phyloP scores from a whole-genome alignment of 306 rosid species.

The Rosa multiflora region DNA sequence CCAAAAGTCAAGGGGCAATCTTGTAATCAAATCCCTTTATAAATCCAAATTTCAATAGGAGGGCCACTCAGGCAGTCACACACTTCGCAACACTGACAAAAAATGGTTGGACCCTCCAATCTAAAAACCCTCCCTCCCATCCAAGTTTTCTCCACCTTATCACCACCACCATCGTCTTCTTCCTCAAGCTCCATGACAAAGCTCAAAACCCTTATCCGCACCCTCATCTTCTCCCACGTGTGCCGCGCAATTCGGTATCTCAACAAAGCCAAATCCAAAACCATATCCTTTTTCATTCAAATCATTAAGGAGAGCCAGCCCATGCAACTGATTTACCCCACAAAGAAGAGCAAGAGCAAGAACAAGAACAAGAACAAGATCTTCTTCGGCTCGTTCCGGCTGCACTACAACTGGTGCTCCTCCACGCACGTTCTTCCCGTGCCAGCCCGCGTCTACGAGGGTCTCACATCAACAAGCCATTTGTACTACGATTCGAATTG shows the following conservation, averaged over 20 bases:
- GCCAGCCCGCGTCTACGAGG: slow-evolving; percentile 48
- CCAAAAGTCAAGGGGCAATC: slow-evolving; percentile 50
- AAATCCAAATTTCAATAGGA: slow-evolving; percentile 3
- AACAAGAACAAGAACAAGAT: slow-evolving; percentile 42
- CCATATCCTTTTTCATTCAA: slow-evolving; percentile 35
- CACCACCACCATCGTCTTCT: slow-evolving; percentile 20
- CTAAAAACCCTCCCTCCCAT: slow-evolving; percentile 43
- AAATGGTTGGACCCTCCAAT: slow-evolving; percentile 52
- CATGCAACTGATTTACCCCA: slow-evolving; percentile 18
- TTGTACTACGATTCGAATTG: slow-evolving; percentile 47
- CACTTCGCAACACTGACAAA: neutral
- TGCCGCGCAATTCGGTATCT: slow-evolving; percentile 52
- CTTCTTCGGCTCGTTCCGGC: slow-evolving; percentile 74
- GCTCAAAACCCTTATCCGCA: slow-evolving; percentile 59
- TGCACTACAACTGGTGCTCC: slow-evolving; percentile 89
- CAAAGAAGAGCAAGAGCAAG: slow-evolving; percentile 19
- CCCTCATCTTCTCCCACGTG: slow-evolving; percentile 59
- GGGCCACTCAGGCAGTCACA: neutral
- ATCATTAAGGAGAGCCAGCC: slow-evolving; percentile 35
- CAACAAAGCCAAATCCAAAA: slow-evolving; percentile 56
- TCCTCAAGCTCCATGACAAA: slow-evolving; percentile 37
- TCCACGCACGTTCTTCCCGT: slow-evolving; percentile 64
- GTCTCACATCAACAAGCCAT: slow-evolving; percentile 16
- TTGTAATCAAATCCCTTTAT: slow-evolving; percentile 34
- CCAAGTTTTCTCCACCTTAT: slow-evolving; percentile 46